Evolutionary conservation across 345 rosid species (phyloP), one percentile per base, ranked within the genome.

Genomic region (Hibiscus mutabilis): DNA sequence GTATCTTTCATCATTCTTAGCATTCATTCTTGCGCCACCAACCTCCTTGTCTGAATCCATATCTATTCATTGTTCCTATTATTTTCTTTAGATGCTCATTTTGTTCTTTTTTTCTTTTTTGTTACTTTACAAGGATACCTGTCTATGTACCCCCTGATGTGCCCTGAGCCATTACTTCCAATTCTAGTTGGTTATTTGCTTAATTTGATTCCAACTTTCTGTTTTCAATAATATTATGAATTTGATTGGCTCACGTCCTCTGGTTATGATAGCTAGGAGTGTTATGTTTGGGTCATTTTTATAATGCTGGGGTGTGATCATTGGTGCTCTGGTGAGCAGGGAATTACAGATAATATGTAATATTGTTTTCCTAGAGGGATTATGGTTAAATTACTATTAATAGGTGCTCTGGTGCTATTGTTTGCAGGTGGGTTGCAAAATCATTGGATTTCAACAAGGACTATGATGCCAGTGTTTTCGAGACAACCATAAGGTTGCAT

Each of bases 401-500:
- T 47, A 15, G 57, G 24, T 47, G 8, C 29, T 5, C 15, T 49
- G 37, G 21, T 66, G 70, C 24, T 27, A 33, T 0, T 67, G 7
- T 27, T 76, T 85, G 83, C 84, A 96, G 99, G 70, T 92, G 98
- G 99, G 92, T 92, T 77, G 96, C 98, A 53, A 89, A 71, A 75
- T 81, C 98, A 27, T 84, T 96, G 87, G 95, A 96, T 82, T 92
- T 92, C 67, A 81, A 92, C 84, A 96, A 91, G 88, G 84, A 89
- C 75, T 89, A 92, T 69, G 97, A 88, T 59, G 99, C 98, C 69
- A 96, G 98, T 76, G 96, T 96, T 75, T 96, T 96, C 63, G 98
- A 92, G 86, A 96, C 99, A 86, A 92, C 99, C 87, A 96, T 96
- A 88, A 96, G 99, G 99, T 92, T 82, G 75, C 85, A 40, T 67